Conservation (phyloP, 768 basidiomycete genomes). For the Mycena epipterygia region DNA sequence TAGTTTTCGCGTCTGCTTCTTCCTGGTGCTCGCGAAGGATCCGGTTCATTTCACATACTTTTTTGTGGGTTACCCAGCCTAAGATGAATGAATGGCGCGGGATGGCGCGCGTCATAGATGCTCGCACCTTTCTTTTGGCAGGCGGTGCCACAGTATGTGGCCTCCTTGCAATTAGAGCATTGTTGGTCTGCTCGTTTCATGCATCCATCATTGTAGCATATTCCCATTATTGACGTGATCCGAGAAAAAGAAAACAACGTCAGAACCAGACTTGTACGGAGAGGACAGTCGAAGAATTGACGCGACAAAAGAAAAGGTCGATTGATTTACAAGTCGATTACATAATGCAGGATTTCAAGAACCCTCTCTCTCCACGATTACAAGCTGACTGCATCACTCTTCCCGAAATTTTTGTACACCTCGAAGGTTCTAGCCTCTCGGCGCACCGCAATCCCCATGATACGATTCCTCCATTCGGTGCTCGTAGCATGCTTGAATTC, state of each 20-base stretch:
- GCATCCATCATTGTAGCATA: conserved; percentile 39
- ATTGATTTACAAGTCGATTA: not conserved
- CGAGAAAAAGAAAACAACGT: too few species aligned
- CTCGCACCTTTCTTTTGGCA: conserved; percentile 42
- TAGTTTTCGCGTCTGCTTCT: conserved; percentile 36
- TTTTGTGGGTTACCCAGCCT: conserved; percentile 50
- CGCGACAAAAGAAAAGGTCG: not conserved
- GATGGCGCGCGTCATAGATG: not conserved
- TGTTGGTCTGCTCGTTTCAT: conserved; percentile 32
- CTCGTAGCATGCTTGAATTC: conserved; percentile 41
- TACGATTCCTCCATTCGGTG: conserved; percentile 44
- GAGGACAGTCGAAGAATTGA: too few species aligned
- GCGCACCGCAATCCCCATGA: conserved; percentile 36
- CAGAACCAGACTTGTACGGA: too few species aligned
- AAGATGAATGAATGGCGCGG: not conserved
- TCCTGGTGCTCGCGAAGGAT: conserved; percentile 47
- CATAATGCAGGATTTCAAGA: too few species aligned
- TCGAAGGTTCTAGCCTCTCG: conserved; percentile 42
- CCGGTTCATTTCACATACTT: conserved; percentile 51
- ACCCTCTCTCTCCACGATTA: too few species aligned
- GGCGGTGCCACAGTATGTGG: conserved; percentile 39
- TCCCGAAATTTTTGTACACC: conserved; percentile 39
- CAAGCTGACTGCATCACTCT: not conserved
- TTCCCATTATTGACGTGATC: conserved; percentile 20
- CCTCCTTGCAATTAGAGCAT: conserved; percentile 44